phyloP scores from a whole-genome alignment of 2,329 filamentous ascomycete genomes.

The Leptosphaerulina australis region DNA sequence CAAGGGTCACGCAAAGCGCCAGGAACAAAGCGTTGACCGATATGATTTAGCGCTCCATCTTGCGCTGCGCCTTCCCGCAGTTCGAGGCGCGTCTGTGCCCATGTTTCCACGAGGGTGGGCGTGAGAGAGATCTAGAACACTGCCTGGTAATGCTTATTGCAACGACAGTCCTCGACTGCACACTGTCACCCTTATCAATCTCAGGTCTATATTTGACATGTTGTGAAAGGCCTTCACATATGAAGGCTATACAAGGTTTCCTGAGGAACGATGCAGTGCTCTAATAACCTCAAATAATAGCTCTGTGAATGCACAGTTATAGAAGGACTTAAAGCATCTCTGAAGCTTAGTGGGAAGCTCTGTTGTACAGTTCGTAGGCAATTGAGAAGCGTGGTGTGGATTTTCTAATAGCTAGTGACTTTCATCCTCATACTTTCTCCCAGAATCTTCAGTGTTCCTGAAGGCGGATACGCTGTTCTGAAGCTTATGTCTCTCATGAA shows the following conservation, averaged over 20 bases:
- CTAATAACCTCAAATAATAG: too few relatives aligned
- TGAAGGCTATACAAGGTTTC: background rate
- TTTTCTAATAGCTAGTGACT: too few relatives aligned
- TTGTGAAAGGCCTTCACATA: background rate
- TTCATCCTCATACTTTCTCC: too few relatives aligned
- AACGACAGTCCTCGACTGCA: constrained; percentile 32
- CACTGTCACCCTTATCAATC: background rate
- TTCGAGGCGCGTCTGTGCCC: constrained; percentile 19
- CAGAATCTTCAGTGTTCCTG: background rate
- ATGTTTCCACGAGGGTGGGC: constrained; percentile 25
- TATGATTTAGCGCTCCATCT: constrained; percentile 14
- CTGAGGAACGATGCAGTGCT: too few relatives aligned
- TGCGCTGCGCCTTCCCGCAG: constrained; percentile 18
- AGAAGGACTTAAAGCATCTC: too few relatives aligned
- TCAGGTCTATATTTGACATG: background rate
- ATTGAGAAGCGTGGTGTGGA: too few relatives aligned
- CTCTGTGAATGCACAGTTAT: too few relatives aligned
- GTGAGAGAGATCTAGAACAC: constrained; percentile 37
- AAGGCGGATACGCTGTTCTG: background rate
- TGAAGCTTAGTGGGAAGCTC: too few relatives aligned
- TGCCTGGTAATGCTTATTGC: constrained; percentile 44
- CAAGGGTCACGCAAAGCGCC: constrained; percentile 13
- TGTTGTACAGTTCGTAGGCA: too few relatives aligned
- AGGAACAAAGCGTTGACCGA: constrained; percentile 12
- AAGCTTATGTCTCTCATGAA: background rate